Evolutionary conservation across 371 early-diverging fungal genomes (phyloP), one percentile per base, ranked within the genome.

Genomic region (Haplosporangium sp.): DNA sequence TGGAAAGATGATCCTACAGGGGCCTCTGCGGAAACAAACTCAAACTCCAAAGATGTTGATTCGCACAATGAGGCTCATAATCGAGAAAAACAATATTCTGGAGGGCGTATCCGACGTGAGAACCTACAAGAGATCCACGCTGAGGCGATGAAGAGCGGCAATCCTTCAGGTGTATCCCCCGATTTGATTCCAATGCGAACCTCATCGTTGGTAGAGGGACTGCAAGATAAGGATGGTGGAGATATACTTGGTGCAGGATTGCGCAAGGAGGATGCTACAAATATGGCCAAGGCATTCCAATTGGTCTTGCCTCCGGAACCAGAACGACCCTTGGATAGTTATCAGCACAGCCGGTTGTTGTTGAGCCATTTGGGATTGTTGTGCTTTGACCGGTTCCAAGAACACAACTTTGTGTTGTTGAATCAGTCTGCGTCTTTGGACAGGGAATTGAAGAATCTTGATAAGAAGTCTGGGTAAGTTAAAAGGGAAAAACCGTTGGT

Each of bases 281-380:
- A 88, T 61, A 69, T 87, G 63, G 83, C 84, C 63, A 91, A 92
- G 50, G 86, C 90, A 20, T 91, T 90, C 61, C 78, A 88, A 15
- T 85, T 87, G 9, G 89, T 87, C 4, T 69, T 87, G 57, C 87
- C 87, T 0, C 83, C 85, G 6, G 89, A 90, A 57, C 82, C 86
- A 4, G 91, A 92, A 64, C 85, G 86, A 40, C 85, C 87, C 0
- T 60, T 85, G 44, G 86, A 86, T 11, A 87, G 90, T 8, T 94
- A 88, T 69, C 92, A 92, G 63, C 88, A 90, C 27, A 86, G 91
- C 39, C 87, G 95, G 7, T 65, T 91, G 42, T 81, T 94, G 44
- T 78, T 95, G 83, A 91, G 92, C 56, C 95, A 94, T 66, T 65
- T 93, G 58, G 96, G 96, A 0, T 84, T 92, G 17, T 73, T 96